Conservation (phyloP, 805 yeast species). For the Metschnikowia henanensis region DNA sequence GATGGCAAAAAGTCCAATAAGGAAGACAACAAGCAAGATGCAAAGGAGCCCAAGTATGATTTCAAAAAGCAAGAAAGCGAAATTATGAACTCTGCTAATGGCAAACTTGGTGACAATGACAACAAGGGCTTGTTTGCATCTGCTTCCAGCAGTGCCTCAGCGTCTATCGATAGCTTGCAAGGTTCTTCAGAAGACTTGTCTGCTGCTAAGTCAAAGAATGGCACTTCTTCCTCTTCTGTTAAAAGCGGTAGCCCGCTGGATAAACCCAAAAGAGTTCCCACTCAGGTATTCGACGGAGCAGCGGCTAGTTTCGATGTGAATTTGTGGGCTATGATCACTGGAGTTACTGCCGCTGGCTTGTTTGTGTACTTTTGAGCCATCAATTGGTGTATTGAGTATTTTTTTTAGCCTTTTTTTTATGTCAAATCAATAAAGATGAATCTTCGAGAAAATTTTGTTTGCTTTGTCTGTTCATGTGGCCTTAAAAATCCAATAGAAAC, state of each 20-base stretch:
- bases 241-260: too few species aligned
- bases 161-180: not conserved
- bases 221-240: not conserved
- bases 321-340: not conserved
- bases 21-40: not conserved
- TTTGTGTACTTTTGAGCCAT: not conserved
- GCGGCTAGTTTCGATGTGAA: not conserved
- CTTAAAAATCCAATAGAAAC: too few species aligned
- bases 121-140: not conserved
- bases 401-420: too few species aligned
- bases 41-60: not conserved
- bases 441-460: too few species aligned
- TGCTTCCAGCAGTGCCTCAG: not conserved
- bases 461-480: too few species aligned
- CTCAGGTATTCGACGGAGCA: not conserved
- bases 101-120: not conserved
- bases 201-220: too few species aligned
- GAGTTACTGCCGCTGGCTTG: not conserved
- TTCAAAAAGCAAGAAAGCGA: not conserved
- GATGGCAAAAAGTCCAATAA: not conserved
- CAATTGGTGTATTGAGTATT: too few species aligned
- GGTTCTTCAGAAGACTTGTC: not conserved
- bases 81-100: not conserved
- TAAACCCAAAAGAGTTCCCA: too few species aligned
- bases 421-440: too few species aligned